phyloP scores from a whole-genome alignment of 2,329 filamentous ascomycete species.

The Penicillium sp. region DNA sequence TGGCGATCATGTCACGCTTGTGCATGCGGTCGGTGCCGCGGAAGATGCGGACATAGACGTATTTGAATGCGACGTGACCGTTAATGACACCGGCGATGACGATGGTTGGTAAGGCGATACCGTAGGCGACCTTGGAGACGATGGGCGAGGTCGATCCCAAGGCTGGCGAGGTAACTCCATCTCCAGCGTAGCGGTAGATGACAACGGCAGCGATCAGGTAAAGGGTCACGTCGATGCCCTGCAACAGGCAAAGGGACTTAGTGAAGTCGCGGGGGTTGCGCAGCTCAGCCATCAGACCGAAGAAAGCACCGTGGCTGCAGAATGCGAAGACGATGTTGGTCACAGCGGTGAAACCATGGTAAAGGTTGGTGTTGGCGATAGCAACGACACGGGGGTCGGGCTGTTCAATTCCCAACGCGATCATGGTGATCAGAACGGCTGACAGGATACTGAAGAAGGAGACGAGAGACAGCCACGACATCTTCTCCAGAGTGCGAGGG shows the following conservation, averaged over 20 bases:
- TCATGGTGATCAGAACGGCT: conserved; percentile 67
- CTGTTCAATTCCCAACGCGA: conserved; percentile 60
- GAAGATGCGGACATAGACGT: conserved; percentile 66
- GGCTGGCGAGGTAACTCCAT: conserved; percentile 63
- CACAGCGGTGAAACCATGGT: conserved; percentile 61
- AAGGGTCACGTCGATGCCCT: conserved; percentile 59
- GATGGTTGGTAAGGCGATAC: conserved; percentile 69
- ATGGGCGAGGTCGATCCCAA: conserved; percentile 61
- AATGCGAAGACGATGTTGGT: conserved; percentile 73
- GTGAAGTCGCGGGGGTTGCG: conserved; percentile 61
- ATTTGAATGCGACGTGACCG: conserved; percentile 66
- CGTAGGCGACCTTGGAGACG: conserved; percentile 66
- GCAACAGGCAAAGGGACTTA: conserved; percentile 64
- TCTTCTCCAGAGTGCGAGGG: conserved; percentile 63
- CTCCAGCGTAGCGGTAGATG: conserved; percentile 68
- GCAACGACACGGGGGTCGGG: conserved; percentile 41
- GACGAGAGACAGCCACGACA: conserved; percentile 62
- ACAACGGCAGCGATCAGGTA: conserved; percentile 68
- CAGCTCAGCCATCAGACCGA: conserved; percentile 66
- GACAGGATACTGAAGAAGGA: conserved; percentile 66
- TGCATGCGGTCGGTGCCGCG: conserved; percentile 58
- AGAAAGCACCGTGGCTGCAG: conserved; percentile 69
- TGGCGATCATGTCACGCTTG: conserved; percentile 53
- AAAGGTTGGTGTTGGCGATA: conserved; percentile 48
- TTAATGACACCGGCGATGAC: conserved; percentile 72